Conservation (phyloP, 1,139 yeast species). For the Kodamaea arcana region DNA sequence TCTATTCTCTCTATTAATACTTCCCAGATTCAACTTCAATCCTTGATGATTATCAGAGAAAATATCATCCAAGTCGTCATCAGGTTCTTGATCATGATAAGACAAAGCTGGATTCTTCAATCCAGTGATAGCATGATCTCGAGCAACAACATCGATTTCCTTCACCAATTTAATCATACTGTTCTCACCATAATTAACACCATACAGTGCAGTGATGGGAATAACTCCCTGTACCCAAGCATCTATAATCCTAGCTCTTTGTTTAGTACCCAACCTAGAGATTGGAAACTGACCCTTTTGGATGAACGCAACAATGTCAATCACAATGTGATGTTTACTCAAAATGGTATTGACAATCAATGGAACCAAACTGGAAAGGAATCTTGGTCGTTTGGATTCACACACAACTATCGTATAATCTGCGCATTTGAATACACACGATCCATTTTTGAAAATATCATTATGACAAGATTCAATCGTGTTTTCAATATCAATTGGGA, state of each 20-base stretch:
- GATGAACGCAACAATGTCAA: constrained; percentile 82
- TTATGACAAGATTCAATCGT: constrained; percentile 68
- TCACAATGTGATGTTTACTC: constrained; percentile 77
- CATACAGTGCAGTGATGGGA: constrained; percentile 41
- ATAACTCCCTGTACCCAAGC: constrained; percentile 50
- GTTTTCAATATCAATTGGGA: constrained; percentile 78
- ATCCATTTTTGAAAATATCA: constrained; percentile 53
- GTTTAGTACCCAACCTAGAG: constrained; percentile 71
- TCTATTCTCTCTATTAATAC: constrained; percentile 5
- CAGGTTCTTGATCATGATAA: constrained; percentile 33
- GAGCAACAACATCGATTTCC: constrained; percentile 43
- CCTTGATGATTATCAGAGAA: constrained; percentile 30
- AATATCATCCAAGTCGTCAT: constrained; percentile 20
- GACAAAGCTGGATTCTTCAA: constrained; percentile 43
- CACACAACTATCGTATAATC: constrained; percentile 78
- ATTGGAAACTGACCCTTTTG: constrained; percentile 61
- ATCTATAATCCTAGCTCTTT: constrained; percentile 65
- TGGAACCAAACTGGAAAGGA: constrained; percentile 74
- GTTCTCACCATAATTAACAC: constrained; percentile 64
- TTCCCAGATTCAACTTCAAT: constrained; percentile 21
- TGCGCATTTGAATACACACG: constrained; percentile 78
- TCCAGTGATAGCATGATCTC: constrained; percentile 42
- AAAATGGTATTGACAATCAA: constrained; percentile 74
- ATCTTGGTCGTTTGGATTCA: constrained; percentile 53
- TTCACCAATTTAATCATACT: constrained; percentile 53